Evolutionary conservation across 2,329 filamentous ascomycete genomes (phyloP), one percentile per base, ranked within the genome.

Genomic region (Phoma sp.): DNA sequence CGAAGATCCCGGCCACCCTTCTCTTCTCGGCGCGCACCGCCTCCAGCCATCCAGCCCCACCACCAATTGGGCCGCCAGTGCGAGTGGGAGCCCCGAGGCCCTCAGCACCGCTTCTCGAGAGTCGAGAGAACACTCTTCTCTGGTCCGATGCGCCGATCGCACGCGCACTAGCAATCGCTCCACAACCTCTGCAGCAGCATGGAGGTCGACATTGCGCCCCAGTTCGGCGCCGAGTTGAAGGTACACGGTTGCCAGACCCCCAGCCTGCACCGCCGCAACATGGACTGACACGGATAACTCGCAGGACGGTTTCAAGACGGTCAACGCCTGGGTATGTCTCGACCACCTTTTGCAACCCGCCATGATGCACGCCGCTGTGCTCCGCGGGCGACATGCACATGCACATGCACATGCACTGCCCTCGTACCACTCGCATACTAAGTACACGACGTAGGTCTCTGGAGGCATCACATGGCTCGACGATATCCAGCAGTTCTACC

Each of bases 401-500:
- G 17, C 17, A 17, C 17, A 17, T 10, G 29, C n/a, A n/a, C 31
- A 3, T n/a, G 31, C 12, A 10, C 29, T 12, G 29, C 51, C 10
- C 32, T n/a, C 19, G 15, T 25, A 19, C 27, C 45, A 44, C 51
- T 24, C 32, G 10, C 24, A 57, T 55, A 58, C 72, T 76, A 54
- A 76, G 36, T 50, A 31, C 25, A 44, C 46, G 46, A 45, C 43
- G 17, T 48, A 86, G 84, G 91, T 96, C 53, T 83, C 87, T 61
- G 88, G 91, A 75, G 92, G 94, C 62, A 96, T 99, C 74, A 82
- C 85, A 63, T 99, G 94, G 94, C 87, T 99, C 56, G 94, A 97
- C 70, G 95, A 99, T 69, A 91, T 99, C 61, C 92, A 99, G 76
- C 88, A 91, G 72, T 99, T 98, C 81, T 99, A 98, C 81, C 91